These are phyloP conservation scores for Pyrus communis DNA, from an alignment of 306 rosid species.

Conservation along the genomic window DNA sequence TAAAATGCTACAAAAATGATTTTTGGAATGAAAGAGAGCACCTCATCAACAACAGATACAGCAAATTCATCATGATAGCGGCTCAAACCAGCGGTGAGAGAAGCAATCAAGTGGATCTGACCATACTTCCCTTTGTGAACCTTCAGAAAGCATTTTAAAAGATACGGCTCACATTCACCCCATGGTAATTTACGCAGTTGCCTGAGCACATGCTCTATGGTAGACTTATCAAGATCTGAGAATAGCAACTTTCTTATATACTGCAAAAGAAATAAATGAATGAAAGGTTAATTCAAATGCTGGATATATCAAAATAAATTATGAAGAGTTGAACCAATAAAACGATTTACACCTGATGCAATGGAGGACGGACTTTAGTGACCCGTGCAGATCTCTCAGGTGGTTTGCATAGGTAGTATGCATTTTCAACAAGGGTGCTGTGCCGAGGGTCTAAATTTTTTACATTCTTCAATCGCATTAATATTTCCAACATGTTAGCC, in stretches of 20 bases:
- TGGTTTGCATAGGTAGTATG: conserved; percentile 97
- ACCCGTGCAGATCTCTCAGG: conserved; percentile 97
- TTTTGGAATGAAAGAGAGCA: conserved; percentile 19
- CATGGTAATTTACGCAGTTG: conserved; percentile 97
- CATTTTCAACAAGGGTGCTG: conserved; percentile 96
- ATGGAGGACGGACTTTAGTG: conserved; percentile 91
- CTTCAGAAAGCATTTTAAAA: conserved; percentile 96
- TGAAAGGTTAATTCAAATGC: conserved; percentile 3
- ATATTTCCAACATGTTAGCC: conserved; percentile 97
- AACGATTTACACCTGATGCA: conserved; percentile 71
- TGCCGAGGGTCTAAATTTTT: conserved; percentile 99
- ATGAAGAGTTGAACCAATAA: not conserved
- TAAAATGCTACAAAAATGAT: conserved; percentile 6
- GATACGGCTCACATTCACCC: conserved; percentile 85
- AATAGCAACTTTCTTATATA: conserved; percentile 87
- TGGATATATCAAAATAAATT: conserved; percentile 1
- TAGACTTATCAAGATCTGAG: conserved; percentile 93
- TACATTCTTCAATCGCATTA: conserved; percentile 97
- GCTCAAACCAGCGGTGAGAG: conserved; percentile 96
- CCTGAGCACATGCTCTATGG: conserved; percentile 93
- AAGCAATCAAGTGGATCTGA: conserved; percentile 90
- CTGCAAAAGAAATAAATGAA: conserved; percentile 38
- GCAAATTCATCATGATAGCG: conserved; percentile 97
- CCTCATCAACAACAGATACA: conserved; percentile 97
- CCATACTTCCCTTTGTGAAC: conserved; percentile 97